A percentile compares a stretch with the other conserved stretches of the same genome.
These are phyloP conservation scores for Fusarium sp. DNA, from an alignment of 2,329 filamentous ascomycete species.

Conservation along the genomic window DNA sequence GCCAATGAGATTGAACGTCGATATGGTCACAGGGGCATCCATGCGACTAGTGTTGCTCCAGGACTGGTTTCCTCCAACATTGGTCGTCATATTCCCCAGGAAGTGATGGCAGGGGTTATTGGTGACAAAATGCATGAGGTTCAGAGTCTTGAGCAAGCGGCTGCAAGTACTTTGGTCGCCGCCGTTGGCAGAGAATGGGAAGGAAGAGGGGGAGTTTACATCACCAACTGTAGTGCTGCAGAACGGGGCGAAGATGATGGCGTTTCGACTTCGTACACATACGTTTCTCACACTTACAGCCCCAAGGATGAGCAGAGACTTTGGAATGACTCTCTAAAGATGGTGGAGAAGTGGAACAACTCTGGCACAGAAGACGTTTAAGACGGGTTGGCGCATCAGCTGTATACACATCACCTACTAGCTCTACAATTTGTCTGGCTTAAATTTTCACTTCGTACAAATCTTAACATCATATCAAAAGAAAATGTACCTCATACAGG, in stretches of 20 bases:
- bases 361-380: background rate
- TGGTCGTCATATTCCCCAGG: conserved; percentile 2
- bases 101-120: background rate
- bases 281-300: conserved; percentile 2
- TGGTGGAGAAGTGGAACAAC: background rate
- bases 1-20: conserved; percentile 5
- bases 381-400: background rate
- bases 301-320: background rate
- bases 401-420: background rate
- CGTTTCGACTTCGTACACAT: background rate
- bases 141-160: background rate
- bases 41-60: conserved; percentile 2
- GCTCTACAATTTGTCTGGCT: too few relatives aligned
- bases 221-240: background rate
- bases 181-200: background rate
- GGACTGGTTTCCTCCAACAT: background rate
- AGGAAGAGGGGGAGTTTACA: background rate
- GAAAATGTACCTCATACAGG: background rate
- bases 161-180: background rate
- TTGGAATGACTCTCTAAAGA: background rate
- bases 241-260: background rate
- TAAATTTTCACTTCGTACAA: background rate
- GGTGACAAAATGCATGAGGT: background rate
- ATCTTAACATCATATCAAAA: too few relatives aligned
- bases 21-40: background rate